Evolutionary conservation across 2,329 filamentous ascomycete species (phyloP), one percentile per base, ranked within the genome.

Genomic region (Aaosphaeria arxii): DNA sequence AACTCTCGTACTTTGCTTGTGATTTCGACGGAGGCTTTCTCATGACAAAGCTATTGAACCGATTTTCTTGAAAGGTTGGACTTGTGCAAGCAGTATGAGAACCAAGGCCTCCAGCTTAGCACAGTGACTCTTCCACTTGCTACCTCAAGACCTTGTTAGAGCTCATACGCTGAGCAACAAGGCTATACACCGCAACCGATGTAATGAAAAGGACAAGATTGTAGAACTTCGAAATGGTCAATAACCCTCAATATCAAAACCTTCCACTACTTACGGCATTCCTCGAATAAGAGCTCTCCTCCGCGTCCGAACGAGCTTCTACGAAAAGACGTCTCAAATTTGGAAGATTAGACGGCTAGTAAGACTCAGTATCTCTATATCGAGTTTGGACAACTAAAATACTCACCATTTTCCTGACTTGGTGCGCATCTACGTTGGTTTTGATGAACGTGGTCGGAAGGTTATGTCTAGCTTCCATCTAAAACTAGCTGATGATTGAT

Each of bases 251-350:
- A 24, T 24, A 24, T 24, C 17, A 24, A 24, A 24, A 24, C 17
- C 17, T 24, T 24, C 17, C 17, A 24, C 17, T 24, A 24, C 17
- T 24, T 75, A 96, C 94, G 45, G 94, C 94, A 72, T 86, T 95
- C 57, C 94, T 81, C 11, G 94, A 97, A 58, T 97, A 94, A 51
- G 91, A 88, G 69, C 94, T 88, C 72, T 97, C 94, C 70, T 99
- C 94, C 46, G 88, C 86, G 65, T 97, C 92, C 3, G 89, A 91
- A 49, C 94, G 83, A 31, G 92, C 88, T 74, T 97, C 92, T 45
- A 96, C 92, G 66, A 99, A 97, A 51, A 99, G 85, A 11, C 94
- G 88, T 44, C 94, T 86, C n/a, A 99, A 81, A 67, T 99, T 97
- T 33, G 94, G 94, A 45, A 97, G 83, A 67, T 85, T 91, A 36